Base-by-base conservation (phyloP, 345 rosid genomes). In the Streptanthus diversifolius region DNA sequence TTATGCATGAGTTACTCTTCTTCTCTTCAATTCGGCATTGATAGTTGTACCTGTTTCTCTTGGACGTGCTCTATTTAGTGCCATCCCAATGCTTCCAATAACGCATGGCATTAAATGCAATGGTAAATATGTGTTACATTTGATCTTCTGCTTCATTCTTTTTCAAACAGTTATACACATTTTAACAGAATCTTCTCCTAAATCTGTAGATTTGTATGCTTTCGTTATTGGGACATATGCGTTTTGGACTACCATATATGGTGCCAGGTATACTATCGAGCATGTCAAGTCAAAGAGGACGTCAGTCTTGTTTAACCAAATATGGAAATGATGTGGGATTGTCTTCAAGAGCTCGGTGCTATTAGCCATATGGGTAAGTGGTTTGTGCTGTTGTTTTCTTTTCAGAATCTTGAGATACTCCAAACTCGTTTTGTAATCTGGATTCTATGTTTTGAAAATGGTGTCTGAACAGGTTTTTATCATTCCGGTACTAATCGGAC, bases 91-190 rank as follows among this genome's bases (percentile, higher is more conserved):
- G 64, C 96, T 95, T 47, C 99, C 99, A 49, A 85, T 88, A 81
- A 92, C 99, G 68, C 99, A 92, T 65, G 99, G 98, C 76, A 83
- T 95, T 81, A 92, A 92, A 75, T 95, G 97, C 90, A 95, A 95
- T 43, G 99, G 99, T 95, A 88, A 22, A 66, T 21, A 8, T 63
- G 7, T 66, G 55, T 54, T 60, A 30, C 33, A 51, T 29, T 33
- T 57, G 19, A 21, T 52, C 7, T 32, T 36, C 21, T 27, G 45
- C 21, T 1, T 19, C 11, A 7, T 40, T 52, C 17, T 22, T 22
- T 52, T 44, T 39, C n/a, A 25, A n/a, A 63, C 0, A 7, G 15
- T 37, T 43, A 27, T 56, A 39, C 37, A n/a, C 8, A 3, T 5
- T 5, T 9, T 77, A 77, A 70, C 68, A n/a, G 8, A 14, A 3